Evolutionary conservation across 108 stramenopile genomes (phyloP), one percentile per base, ranked within the genome.

Genomic region (Conticribra guillardii): DNA sequence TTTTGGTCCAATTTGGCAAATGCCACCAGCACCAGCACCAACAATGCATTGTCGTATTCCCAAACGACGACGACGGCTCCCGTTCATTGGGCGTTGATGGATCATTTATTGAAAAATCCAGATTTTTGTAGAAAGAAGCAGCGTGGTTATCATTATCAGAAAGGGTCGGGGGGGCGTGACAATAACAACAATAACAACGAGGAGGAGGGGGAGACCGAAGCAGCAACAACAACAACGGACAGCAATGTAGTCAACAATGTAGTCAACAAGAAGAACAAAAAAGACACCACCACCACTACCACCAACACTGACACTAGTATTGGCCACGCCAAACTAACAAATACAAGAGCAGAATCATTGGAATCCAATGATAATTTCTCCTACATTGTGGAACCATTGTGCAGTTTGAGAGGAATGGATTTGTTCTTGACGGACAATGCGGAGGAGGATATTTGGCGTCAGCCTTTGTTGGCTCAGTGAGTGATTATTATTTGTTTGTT

Each of bases 371-470:
- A 3, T 18, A 33, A 50, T 29, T 64, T 56, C 55, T 21, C 45
- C 11, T 63, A 55, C 55, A 44, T 79, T 33, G 69, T 85, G 9
- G 81, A 67, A 30, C 84, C 84, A 11, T 23, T 82, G 21, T 78
- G 76, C 46, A 56, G 44, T 5, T 47, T 88, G 2, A 74, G 84
- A 22, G 85, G 88, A 2, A 77, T 89, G 71, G 88, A 89, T 70
- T 47, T 89, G n/a, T 86, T 86, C 45, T 44, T 81, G 23, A 68
- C 79, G 1, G 80, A 84, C 44, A 51, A 50, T 31, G 69, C 85
- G 11, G 82, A 86, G 50, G 66, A 56, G 23, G 60, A 81, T 22
- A 69, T 85, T 52, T 62, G 69, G 44, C 48, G 70, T 14, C 81
- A 86, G 58, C 84, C 85, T 2, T 57, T 76, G 49, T 69, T 89